Conservation (phyloP, 2,329 filamentous ascomycete species). For the Penicillium janthinellum region DNA sequence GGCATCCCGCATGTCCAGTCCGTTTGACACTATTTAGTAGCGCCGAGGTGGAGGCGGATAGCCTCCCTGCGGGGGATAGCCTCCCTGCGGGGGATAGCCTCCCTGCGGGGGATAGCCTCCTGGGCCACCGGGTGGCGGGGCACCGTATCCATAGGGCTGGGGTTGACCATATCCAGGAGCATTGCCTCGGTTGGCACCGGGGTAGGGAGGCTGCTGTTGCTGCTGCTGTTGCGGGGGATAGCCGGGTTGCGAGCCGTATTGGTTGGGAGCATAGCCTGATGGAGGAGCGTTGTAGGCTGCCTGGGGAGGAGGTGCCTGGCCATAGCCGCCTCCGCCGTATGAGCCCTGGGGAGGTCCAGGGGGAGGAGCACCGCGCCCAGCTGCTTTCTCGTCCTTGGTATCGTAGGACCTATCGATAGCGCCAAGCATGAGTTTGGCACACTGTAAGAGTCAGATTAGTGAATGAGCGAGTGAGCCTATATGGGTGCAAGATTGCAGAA, state of each 20-base stretch:
- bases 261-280: slow-evolving; percentile 17
- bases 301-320: slow-evolving; percentile 24
- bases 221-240: slow-evolving; percentile 11
- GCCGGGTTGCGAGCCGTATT: slow-evolving; percentile 15
- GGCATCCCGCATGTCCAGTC: not conserved
- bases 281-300: slow-evolving; percentile 15
- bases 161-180: slow-evolving; percentile 25
- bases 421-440: slow-evolving; percentile 68
- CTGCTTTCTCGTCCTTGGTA: slow-evolving; percentile 63
- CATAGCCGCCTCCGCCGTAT: slow-evolving; percentile 39
- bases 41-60: slow-evolving; percentile 26
- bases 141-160: slow-evolving; percentile 29
- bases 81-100: too few species aligned
- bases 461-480: not conserved
- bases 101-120: slow-evolving; percentile 25
- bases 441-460: slow-evolving; percentile 34
- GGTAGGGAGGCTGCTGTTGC: slow-evolving; percentile 17
- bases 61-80: slow-evolving; percentile 23
- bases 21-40: not conserved
- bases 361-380: slow-evolving; percentile 33
- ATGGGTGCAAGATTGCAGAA: not conserved
- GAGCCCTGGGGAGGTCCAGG: slow-evolving; percentile 39
- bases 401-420: slow-evolving; percentile 68
- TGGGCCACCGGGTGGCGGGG: slow-evolving; percentile 19
- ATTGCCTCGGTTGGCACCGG: slow-evolving; percentile 8